These are phyloP conservation scores for Penicillium chermesinum DNA, from an alignment of 495 filamentous ascomycete species.

Conservation along the genomic window DNA sequence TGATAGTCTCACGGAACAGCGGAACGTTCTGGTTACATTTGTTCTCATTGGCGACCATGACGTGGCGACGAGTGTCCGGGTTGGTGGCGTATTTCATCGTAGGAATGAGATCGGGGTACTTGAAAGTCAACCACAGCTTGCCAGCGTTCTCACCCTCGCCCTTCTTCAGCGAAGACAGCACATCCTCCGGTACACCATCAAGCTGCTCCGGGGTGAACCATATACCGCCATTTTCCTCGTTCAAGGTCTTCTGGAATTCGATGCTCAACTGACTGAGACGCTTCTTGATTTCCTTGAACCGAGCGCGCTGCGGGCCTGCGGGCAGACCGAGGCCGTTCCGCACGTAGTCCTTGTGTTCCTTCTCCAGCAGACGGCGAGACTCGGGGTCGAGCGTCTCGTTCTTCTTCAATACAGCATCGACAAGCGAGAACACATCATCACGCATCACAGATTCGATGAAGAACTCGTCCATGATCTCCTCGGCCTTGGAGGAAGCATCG, in stretches of 20 bases:
- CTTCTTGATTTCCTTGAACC: constrained; percentile 73
- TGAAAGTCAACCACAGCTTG: constrained; percentile 62
- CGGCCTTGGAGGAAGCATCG: constrained; percentile 63
- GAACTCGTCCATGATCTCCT: constrained; percentile 64
- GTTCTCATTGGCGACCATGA: constrained; percentile 64
- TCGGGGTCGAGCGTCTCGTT: constrained; percentile 59
- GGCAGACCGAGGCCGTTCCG: constrained; percentile 59
- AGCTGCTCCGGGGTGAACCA: constrained; percentile 61
- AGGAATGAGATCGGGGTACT: constrained; percentile 65
- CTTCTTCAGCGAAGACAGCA: constrained; percentile 59
- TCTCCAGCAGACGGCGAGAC: constrained; percentile 58
- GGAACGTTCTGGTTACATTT: constrained; percentile 82
- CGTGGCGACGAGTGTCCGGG: constrained; percentile 49
- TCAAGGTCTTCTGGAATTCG: constrained; percentile 63
- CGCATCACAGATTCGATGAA: constrained; percentile 63
- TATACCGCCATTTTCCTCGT: constrained; percentile 62
- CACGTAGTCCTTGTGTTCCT: constrained; percentile 62
- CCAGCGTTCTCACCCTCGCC: constrained; percentile 65
- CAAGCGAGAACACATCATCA: constrained; percentile 60
- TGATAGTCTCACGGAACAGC: constrained; percentile 80
- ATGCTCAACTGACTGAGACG: constrained; percentile 59
- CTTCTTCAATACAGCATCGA: constrained; percentile 56
- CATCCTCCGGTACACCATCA: constrained; percentile 59
- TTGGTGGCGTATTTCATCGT: constrained; percentile 59
- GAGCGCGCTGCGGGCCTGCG: constrained; percentile 54